Base-by-base conservation (phyloP, 495 filamentous ascomycete genomes). In the Penicillium odoratum region DNA sequence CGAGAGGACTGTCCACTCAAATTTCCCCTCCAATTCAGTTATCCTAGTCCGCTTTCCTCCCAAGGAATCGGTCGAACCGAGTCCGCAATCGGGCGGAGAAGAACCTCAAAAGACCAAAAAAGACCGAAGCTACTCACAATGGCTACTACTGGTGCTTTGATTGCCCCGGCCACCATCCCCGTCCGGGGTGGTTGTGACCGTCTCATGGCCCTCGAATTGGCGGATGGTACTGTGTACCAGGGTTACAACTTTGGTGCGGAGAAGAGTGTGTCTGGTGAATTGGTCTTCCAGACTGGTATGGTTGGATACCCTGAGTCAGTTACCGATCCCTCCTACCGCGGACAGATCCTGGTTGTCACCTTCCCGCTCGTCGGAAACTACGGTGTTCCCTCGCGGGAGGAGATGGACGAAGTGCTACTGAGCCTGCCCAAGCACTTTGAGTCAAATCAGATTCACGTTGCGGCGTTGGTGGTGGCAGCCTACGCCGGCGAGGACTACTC, bases 221-320 rank as follows among this genome's bases (percentile, higher is more conserved):
- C 95, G 69, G 92, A 97, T 81, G 92, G 91, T 67, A 84, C 84
- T 31, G 83, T 87, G 64, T 96, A 92, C 79, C 88, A 92, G 64
- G 94, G 94, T 53, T 89, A 91, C 77, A 96, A 92, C 80, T 98
- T 97, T 69, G 94, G 94, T 68, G 91, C 92, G 28, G 81, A 91
- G 67, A 94, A 90, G 81, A 95, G 88, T 69, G 84, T 94, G 64
- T 88, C 93, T 56, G 94, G 94, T 66, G 94, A 98, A 83, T 80
- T 98, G 69, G 94, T 98, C 74, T 98, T 98, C 78, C 94, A 98
- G 81, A 98, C 94, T 49, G 94, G 94, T 69, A 96, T 98, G 94
- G 94, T 98, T 55, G 94, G 94, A 59, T 98, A 98, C 69, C 93
- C 94, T 31, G 94, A 98, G 78, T 93, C 90, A 11, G 82, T 96